Evolutionary conservation across 306 rosid species (phyloP), one percentile per base, ranked within the genome.

Genomic region (Lotus japonicus): DNA sequence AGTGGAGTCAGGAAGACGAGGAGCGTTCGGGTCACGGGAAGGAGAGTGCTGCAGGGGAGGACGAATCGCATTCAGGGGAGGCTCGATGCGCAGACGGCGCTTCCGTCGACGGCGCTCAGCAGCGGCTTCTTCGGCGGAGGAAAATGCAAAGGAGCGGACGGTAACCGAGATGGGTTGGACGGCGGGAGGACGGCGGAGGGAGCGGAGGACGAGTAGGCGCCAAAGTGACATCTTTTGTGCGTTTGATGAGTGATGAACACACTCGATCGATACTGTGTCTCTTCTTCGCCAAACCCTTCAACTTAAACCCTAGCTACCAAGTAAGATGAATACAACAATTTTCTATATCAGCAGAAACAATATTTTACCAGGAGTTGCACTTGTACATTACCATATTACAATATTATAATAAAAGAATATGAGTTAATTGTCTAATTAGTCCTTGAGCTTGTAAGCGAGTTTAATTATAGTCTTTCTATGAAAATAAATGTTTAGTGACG

Each of bases 101-200:
- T 92, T 92, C 17, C 95, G 81, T 13, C 92, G 95, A 11, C 98
- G 96, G 3, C 98, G 88, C 72, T 87, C 98, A 0, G 98, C 98
- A 0, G 98, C 95, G 0, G 98, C 98, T 70, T 92, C 98, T 70
- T 92, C 98, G 39, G 96, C 97, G 11, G 95, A 89, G 73, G 98
- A 88, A 70, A 86, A 91, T 6, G 96, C 88, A 28, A 88, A 88
- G 73, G 81, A 66, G 14, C 96, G 96, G 35, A 18, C 63, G 15
- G 55, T 35, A 1, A 55, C 14, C 77, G n/a, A 61, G 66, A 73
- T 45, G 66, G 42, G 67, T 45, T 49, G 61, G 55, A 68, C 53
- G 15, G 55, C 8, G 19, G 78, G 64, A 1, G 79, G 56, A 55
- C 84, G 84, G 35, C 80, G 87, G 44, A 83, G 70, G 48, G 92